These are phyloP conservation scores for Plasmodium cynomolgi DNA, from an alignment of 169 alveolate genomes.

Conservation along the genomic window DNA sequence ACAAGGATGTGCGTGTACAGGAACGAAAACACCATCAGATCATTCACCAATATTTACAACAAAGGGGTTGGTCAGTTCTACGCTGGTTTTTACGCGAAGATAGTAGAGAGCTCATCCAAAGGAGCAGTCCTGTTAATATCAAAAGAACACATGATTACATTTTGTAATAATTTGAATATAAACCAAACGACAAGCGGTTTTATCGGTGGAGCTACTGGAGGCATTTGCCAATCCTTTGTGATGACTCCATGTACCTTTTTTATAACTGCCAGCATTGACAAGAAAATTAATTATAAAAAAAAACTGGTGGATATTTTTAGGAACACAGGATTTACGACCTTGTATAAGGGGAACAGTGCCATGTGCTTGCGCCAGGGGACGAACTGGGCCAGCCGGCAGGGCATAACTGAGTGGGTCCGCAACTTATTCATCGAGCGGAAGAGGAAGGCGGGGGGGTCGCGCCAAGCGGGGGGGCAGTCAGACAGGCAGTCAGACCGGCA, in stretches of 20 bases:
- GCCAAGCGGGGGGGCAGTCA: not conserved
- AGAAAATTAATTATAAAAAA: conserved; percentile 65
- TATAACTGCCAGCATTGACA: conserved; percentile 83
- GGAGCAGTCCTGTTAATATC: conserved; percentile 83
- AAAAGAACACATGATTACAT: conserved; percentile 73
- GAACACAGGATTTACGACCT: conserved; percentile 78
- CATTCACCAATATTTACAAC: conserved; percentile 74
- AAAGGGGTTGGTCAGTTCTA: conserved; percentile 81
- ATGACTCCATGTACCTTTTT: conserved; percentile 87
- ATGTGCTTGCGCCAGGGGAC: conserved; percentile 85
- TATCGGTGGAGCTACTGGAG: conserved; percentile 86
- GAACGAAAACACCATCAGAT: conserved; percentile 77
- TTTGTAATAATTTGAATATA: conserved; percentile 27
- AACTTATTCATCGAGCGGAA: conserved; percentile 24
- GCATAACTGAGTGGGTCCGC: conserved; percentile 82
- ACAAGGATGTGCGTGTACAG: conserved; percentile 86
- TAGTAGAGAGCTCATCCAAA: conserved; percentile 81
- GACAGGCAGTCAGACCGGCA: not conserved
- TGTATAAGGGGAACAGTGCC: conserved; percentile 85
- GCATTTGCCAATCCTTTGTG: conserved; percentile 81
- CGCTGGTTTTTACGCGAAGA: conserved; percentile 81
- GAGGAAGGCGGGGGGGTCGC: not conserved
- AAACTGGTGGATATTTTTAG: conserved; percentile 30
- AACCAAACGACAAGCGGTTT: conserved; percentile 79
- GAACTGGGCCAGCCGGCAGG: conserved; percentile 89